Percentiles rank a stretch among this genome's conserved stretches.
Conservation (phyloP, 23 red algal species). For the Cyanidioschyzon merolae region DNA sequence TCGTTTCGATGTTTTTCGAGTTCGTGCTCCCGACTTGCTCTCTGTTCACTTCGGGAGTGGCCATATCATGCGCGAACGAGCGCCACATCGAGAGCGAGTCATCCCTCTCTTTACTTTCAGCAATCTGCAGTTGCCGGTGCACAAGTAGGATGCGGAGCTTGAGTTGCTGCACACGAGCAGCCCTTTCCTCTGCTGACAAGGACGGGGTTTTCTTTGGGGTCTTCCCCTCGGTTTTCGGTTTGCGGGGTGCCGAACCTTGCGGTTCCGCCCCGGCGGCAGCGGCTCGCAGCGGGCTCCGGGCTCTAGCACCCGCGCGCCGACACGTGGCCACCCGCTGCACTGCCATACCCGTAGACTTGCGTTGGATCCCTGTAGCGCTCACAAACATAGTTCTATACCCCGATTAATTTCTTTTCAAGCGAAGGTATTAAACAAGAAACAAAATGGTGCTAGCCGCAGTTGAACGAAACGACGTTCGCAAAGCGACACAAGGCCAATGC, state of each 20-base stretch:
- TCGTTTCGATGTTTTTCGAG: neutral
- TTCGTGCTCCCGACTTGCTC: neutral
- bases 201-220: neutral
- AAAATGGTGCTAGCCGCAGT: no score
- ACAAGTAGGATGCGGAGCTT: neutral
- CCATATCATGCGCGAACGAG: neutral
- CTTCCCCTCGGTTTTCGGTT: neutral
- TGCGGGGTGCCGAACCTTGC: neutral
- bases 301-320: no score
- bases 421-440: neutral
- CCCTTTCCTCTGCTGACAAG: neutral
- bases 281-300: no score
- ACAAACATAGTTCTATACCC: neutral
- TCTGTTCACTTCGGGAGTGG: neutral
- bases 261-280: neutral
- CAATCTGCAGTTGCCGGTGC: constrained; percentile 1
- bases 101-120: neutral
- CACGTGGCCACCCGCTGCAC: no score
- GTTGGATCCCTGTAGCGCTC: neutral
- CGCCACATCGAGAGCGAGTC: neutral
- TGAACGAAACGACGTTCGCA: no score
- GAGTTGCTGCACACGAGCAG: neutral
- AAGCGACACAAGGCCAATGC: no score
- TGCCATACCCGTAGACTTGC: neutral
- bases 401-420: neutral